Base-by-base conservation (phyloP, 1,284 basidiomycete genomes). In the Inonotus obliquus region DNA sequence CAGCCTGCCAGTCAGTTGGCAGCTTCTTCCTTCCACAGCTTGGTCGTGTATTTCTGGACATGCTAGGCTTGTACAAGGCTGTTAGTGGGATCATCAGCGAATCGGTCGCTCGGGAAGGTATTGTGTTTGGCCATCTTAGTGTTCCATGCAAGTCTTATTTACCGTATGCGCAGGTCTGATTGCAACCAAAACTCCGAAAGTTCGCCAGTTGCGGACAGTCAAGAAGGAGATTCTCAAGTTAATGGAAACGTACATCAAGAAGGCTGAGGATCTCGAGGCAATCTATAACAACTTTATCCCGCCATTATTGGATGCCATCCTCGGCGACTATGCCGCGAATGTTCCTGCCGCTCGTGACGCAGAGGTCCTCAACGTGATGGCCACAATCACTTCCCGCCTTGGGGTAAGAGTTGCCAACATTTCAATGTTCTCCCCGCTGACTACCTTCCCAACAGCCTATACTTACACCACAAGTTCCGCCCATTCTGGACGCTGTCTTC, bases 211-310 rank as follows among this genome's bases (percentile, higher is more conserved):
- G 63, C 84, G 97, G 59, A 98, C 97, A 4, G 96, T 99, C 72
- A 99, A 99, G 80, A 99, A 99, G 79, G 97, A 99, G 75, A 95
- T 99, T 56, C 76, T 99, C 68, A 96, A 94, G 75, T 77, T 97
- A 60, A 95, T 99, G 82, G 97, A 99, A 76, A 98, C 94, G 1
- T 98, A 98, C 75, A 92, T 99, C 75, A 91, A 89, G 76, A 94
- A 94, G 75, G 95, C 96, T 11, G 96, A 98, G 73, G 96, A 99
- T 71, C 82, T 98, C 29, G 95, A 99, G 57, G 84, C 89, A 17
- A 92, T 98, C 65, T 97, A 97, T 73, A 79, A 73, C 66, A 96
- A 91, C 71, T 89, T 99, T 70, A 97, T 99, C 73, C 97, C 97
- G 11, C 95, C 95, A 49, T 78, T 99, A 54, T 82, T 99, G 51